phyloP scores from a whole-genome alignment of 441 rosid species.

The Erodium texanum region DNA sequence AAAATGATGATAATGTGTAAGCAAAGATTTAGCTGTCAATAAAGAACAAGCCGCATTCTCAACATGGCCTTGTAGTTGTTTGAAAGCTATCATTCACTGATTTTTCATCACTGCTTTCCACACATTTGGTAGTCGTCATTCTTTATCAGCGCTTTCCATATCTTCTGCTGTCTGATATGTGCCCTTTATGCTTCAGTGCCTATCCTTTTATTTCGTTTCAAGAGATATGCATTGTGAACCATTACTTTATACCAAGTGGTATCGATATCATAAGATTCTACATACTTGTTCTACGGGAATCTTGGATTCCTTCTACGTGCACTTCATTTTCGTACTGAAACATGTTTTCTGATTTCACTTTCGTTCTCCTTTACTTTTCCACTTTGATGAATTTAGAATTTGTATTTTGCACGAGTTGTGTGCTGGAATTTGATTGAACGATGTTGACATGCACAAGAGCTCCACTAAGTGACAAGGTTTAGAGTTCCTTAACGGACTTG shows the following conservation, averaged over 20 bases:
- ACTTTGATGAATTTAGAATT: neutral
- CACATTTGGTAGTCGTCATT: too few species aligned
- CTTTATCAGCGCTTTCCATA: neutral
- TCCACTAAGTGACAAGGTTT: neutral
- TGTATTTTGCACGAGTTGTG: neutral
- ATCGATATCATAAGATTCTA: constrained; percentile 1
- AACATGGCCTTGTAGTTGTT: neutral
- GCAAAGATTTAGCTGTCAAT: too few species aligned
- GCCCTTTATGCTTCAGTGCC: neutral
- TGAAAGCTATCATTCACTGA: constrained; percentile 2
- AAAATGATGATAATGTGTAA: too few species aligned
- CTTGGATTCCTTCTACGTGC: neutral
- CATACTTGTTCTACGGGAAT: neutral
- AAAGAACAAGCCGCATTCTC: too few species aligned
- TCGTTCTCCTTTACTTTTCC: neutral
- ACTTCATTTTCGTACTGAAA: neutral
- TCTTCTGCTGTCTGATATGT: neutral
- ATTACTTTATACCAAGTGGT: neutral
- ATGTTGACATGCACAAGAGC: neutral
- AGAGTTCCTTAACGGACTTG: neutral
- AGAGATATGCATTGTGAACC: neutral
- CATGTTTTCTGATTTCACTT: neutral
- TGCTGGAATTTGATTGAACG: neutral
- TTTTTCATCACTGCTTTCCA: too few species aligned
- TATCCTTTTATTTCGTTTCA: neutral